Evolutionary conservation across 192 early-diverging fungal species (phyloP), one percentile per base, ranked within the genome.

Genomic region (Coemansia sp.): DNA sequence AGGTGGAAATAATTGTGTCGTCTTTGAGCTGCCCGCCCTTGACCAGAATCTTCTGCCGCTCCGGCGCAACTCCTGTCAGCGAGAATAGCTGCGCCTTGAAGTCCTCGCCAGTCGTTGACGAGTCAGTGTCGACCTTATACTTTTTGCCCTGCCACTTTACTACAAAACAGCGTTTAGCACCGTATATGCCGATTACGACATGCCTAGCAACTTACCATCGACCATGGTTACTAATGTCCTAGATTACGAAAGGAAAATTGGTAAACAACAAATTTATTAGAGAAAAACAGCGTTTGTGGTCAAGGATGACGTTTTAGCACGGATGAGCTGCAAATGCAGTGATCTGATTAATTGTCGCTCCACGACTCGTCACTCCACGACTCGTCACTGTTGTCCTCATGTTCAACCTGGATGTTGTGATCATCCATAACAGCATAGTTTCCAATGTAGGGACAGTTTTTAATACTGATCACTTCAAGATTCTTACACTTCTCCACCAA

Each of bases 21-120:
- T 94, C 92, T 84, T 96, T 97, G 41, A 98, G 81, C 51, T 85
- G 83, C 6, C 89, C 93, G 46, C 96, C 96, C 64, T 97, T 97
- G 51, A 87, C 81, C 56, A 99, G 86, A 39, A 97, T 86, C 75
- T 93, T 95, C 76, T 99, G 96, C 40, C 95, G 79, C 28, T 91
- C 92, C 15, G 94, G 93, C 42, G 82, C 81, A 6, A 99, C 96
- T 31, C 88, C 89, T 3, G 96, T 94, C 50, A 97, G 71, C 11
- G 91, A 87, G 70, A 80, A 97, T 1, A 99, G 79, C 75, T 93
- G 90, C 42, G 80, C 84, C 69, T 96, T 96, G 79, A 97, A 89
- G 6, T 86, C 74, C 11, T 86, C 62, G n/a, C 83, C 87, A 11
- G 91, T 80, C 58, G 90, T 85, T 23, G 84, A 71, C 1, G 82